These are phyloP conservation scores for Lactarius deliciosus DNA, from an alignment of 768 basidiomycete genomes.

Conservation along the genomic window DNA sequence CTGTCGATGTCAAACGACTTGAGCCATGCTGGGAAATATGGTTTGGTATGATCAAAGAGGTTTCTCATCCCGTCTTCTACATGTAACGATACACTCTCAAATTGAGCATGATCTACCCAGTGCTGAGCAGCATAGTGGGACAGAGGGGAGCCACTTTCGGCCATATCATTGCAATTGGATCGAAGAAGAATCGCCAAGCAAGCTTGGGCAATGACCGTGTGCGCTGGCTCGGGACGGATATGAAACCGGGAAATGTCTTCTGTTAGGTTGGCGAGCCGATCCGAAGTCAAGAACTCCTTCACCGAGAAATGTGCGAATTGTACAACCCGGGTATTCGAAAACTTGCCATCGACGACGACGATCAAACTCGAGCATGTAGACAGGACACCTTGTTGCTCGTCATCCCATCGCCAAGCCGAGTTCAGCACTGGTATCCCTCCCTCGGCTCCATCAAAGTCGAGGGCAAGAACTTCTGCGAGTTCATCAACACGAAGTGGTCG, in stretches of 20 bases:
- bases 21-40: neutral
- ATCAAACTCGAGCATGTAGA: neutral
- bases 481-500: too few relatives aligned
- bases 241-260: too few relatives aligned
- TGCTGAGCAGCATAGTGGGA: neutral
- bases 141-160: neutral
- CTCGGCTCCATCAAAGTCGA: neutral
- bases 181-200: too few relatives aligned
- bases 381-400: neutral
- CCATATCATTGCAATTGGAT: neutral
- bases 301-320: neutral
- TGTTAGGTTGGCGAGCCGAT: neutral
- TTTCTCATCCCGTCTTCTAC: neutral
- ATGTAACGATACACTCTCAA: neutral
- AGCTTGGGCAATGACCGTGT: too few relatives aligned
- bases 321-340: too few relatives aligned
- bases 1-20: too few relatives aligned
- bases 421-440: neutral
- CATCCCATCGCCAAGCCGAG: neutral
- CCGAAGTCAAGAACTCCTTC: conserved; percentile 3
- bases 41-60: neutral
- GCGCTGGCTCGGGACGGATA: too few relatives aligned
- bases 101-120: neutral
- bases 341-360: neutral
- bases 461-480: neutral